Base-by-base conservation (phyloP, 2,329 filamentous ascomycete species). In the Ophiostoma angusticollis region DNA sequence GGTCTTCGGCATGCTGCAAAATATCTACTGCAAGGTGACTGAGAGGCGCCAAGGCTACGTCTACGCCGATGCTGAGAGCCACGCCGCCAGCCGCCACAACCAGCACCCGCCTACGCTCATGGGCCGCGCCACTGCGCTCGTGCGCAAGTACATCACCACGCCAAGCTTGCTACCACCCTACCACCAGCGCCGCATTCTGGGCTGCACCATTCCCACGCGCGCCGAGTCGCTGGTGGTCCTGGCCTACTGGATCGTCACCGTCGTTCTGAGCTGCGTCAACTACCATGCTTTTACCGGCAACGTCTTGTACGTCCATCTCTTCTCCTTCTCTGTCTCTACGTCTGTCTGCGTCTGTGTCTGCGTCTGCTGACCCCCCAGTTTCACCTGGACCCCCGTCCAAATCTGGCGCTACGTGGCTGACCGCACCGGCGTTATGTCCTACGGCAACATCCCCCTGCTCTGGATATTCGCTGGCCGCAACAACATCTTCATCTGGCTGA, bases 401-500 rank as follows among this genome's bases (percentile, higher is more conserved):
- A 22, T 49, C 29, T 45, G 38, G 41, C 29, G 42, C 13, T 48
- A 44, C 17, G 13, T 50, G 5, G 38, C 44, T 17, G 45, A 48
- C 27, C 48, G 50, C 19, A 48, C 49, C 3, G 50, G 50, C 23
- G 41, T 31, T 23, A 33, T 48, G 27, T 31, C 35, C 5, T 44
- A 47, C 13, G 41, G 38, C 37, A 45, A 43, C 36, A 31, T 50
- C 3, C 45, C 45, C 8, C 19, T 47, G 9, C 17, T 49, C 4
- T 49, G 43, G 43, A 25, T 82, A 0, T 82, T 83, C 46, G 70
- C 70, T 0, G 72, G 72, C 50, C 63, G 79, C 6, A 84, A 83
- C 45, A 80, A 83, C 37, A 51, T 77, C 0, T 63, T 81, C 13
- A 59, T 80, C 38, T 79, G 73, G 74, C 50, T 75, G 1, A 83